phyloP scores from a whole-genome alignment of 2,329 filamentous ascomycete genomes.

The Cladosporium sp. region DNA sequence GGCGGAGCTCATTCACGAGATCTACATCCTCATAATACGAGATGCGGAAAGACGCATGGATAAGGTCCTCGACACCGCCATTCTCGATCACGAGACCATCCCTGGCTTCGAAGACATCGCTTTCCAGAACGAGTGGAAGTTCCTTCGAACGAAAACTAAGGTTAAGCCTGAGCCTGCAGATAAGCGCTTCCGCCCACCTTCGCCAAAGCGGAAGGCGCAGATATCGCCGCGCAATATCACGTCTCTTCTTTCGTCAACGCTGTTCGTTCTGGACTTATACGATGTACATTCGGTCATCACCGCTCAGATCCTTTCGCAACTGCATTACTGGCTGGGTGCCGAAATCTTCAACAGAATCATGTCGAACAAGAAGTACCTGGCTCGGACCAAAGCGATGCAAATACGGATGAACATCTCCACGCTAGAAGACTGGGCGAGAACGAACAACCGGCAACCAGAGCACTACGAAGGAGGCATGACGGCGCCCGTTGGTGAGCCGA shows the following conservation, averaged over 20 bases:
- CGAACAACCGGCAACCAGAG: constrained; percentile 89
- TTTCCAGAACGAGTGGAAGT: constrained; percentile 98
- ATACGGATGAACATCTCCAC: constrained; percentile 98
- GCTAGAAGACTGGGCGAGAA: constrained; percentile 90
- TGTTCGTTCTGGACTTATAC: constrained; percentile 97
- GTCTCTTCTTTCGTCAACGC: constrained; percentile 86
- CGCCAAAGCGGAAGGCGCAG: constrained; percentile 87
- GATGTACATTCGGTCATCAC: constrained; percentile 97
- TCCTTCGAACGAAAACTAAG: constrained; percentile 88
- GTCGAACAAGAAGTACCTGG: constrained; percentile 90
- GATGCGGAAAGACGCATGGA: constrained; percentile 95
- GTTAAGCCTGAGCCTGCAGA: constrained; percentile 84
- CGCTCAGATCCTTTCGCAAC: constrained; percentile 82
- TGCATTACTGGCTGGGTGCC: constrained; percentile 93
- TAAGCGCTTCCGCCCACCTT: constrained; percentile 86
- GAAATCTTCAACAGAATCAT: constrained; percentile 98
- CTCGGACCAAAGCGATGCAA: constrained; percentile 97
- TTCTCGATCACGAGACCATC: constrained; percentile 97
- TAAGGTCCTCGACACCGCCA: constrained; percentile 86
- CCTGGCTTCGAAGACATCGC: constrained; percentile 94
- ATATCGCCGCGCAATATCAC: constrained; percentile 92
- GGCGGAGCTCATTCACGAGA: constrained; percentile 93
- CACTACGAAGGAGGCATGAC: constrained; percentile 93
- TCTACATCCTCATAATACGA: constrained; percentile 94
- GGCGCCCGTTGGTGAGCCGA: constrained; percentile 78